Percentiles rank a stretch among this genome's conserved stretches.
phyloP scores from a whole-genome alignment of 139 green algal species.

The Monoraphidium neglectum region DNA sequence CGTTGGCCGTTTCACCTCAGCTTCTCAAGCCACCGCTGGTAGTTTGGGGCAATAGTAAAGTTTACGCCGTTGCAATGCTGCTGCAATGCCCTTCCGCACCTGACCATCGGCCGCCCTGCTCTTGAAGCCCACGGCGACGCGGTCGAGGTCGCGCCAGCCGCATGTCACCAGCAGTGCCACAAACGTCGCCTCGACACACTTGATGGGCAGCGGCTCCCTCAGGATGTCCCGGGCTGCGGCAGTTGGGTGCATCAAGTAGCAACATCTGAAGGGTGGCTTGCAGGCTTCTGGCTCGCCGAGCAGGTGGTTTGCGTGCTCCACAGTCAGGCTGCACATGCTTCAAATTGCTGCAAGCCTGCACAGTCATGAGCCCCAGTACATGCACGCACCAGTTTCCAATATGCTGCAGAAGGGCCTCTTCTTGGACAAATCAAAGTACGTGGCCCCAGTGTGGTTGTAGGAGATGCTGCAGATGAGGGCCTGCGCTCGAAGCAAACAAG shows the following conservation, averaged over 20 bases:
- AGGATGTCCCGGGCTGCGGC: conserved; percentile 51
- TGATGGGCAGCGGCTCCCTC: conserved; percentile 57
- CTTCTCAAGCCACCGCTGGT: not conserved
- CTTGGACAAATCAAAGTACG: conserved; percentile 65
- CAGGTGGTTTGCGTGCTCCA: too few relatives aligned
- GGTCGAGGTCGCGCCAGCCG: conserved; percentile 47
- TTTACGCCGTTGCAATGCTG: not conserved
- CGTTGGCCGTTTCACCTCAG: not conserved
- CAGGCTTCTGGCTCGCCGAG: too few relatives aligned
- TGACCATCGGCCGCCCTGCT: conserved; percentile 32
- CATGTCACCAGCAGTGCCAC: conserved; percentile 47
- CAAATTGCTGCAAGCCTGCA: too few relatives aligned
- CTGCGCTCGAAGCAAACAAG: too few relatives aligned
- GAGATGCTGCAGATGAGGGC: conserved; percentile 48
- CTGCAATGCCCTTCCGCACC: conserved; percentile 32
- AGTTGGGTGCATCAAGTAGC: too few relatives aligned
- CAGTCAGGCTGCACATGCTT: too few relatives aligned
- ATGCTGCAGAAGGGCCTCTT: conserved; percentile 49
- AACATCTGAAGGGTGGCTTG: too few relatives aligned
- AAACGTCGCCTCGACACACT: conserved; percentile 42
- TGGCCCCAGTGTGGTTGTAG: conserved; percentile 61
- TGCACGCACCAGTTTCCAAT: conserved; percentile 41
- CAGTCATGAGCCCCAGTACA: too few relatives aligned
- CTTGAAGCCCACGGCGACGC: conserved; percentile 68
- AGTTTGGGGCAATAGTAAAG: not conserved